Evolutionary conservation across 1,139 yeast genomes (phyloP), one percentile per base, ranked within the genome.

Genomic region (Pichia sp.): DNA sequence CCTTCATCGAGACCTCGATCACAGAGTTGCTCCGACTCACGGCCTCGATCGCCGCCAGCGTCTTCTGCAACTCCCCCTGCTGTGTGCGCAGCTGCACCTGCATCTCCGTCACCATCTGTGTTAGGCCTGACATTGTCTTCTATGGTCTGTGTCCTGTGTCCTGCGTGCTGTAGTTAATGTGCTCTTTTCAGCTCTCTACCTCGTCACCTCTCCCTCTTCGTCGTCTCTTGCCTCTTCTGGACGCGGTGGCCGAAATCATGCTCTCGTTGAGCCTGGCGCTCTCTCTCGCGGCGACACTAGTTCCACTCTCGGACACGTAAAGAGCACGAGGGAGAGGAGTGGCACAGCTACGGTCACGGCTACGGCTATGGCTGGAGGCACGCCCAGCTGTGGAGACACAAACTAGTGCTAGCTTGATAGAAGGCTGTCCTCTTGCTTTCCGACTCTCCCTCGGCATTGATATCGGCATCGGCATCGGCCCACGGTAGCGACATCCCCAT

Each of bases 21-120:
- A 87, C 70, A 61, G 75, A 75, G 62, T 82, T 75, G 64, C 83
- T 85, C 58, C 88, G 81, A 54, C 78, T 75, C 8, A 59, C 52
- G 8, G 54, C 11, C 10, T 51, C 54, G 46, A 59, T 54, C 5
- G 55, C 50, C 7, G 56, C 41, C 7, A 49, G 29, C 4, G 61
- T 59, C 23, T 50, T 49, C 19, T 56, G 56, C 8, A 59, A 43
- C 30, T 59, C 60, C 2, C 42, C 49, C 38, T 57, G 56, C 11
- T 59, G 61, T 15, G 54, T 54, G 46, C 54, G 51, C 19, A 56
- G 51, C 36, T 56, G 59, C 13, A 48, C 16, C 30, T 51, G 52
- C 59, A 56, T 56, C 34, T 56, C 59, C 8, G 38, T 32, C 2
- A 54, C 50, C 52, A 56, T 47, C 11, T 46, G 36, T 16, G 50